Percentiles rank a stretch among this genome's conserved stretches.
phyloP scores from a whole-genome alignment of 1,284 basidiomycete genomes.

The Ceratobasidium papillatum region DNA sequence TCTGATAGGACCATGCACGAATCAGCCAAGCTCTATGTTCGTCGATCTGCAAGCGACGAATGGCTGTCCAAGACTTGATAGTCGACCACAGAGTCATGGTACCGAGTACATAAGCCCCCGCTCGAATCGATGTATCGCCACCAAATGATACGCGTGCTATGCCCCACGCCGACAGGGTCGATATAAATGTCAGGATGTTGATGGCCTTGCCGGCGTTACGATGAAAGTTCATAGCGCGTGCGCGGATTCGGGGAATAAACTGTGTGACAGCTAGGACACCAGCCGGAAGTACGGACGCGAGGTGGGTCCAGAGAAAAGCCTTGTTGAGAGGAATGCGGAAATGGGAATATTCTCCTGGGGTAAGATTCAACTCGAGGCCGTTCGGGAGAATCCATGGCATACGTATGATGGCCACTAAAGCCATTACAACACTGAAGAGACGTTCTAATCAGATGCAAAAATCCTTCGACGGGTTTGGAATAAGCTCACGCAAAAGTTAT shows the following conservation, averaged over 20 bases:
- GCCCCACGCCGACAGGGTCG: conserved; percentile 4
- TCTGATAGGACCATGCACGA: conserved; percentile 9
- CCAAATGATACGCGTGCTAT: conserved; percentile 22
- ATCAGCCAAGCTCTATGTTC: conserved; percentile 15
- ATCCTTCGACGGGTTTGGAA: background rate
- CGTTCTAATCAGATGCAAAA: background rate
- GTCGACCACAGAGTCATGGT: conserved; percentile 10
- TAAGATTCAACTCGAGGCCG: background rate
- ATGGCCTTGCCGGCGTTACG: conserved; percentile 11
- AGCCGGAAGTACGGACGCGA: background rate
- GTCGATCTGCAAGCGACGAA: conserved; percentile 6
- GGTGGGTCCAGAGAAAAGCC: conserved; percentile 5
- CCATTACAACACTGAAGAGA: background rate
- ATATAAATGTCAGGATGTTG: conserved; percentile 28
- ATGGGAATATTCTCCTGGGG: background rate
- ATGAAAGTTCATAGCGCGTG: conserved; percentile 6
- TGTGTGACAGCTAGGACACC: background rate
- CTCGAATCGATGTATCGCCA: conserved; percentile 20
- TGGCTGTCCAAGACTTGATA: conserved; percentile 5
- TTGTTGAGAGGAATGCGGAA: conserved; percentile 4
- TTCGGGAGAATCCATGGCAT: background rate
- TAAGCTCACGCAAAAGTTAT: background rate
- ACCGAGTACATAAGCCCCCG: background rate
- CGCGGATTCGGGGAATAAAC: conserved; percentile 1
- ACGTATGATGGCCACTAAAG: background rate